Evolutionary conservation across 352 stramenopile genomes (phyloP), one percentile per base, ranked within the genome.

Genomic region (Phytopythium oedochilum): DNA sequence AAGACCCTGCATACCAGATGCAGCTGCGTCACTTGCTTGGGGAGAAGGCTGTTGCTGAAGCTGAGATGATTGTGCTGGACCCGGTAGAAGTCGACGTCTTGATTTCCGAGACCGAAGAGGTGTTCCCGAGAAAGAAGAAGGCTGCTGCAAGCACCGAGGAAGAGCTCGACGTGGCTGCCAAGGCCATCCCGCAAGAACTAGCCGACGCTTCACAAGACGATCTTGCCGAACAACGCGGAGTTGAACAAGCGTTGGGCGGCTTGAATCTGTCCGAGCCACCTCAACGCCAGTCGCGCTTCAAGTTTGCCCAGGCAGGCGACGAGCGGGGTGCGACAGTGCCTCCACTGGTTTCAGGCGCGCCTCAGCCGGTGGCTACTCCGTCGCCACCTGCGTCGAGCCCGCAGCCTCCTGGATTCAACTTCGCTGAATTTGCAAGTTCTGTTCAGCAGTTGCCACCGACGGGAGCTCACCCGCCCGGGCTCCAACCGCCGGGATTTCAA

Each of bases 81-180:
- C 55, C 68, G 14, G 47, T 73, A 12, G 61, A 82, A 25, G 50
- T 63, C 9, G 83, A 94, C 28, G 58, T 91, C 14, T 55, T 91
- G 1, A 38, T 93, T 17, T 82, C 73, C 2, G 57, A 83, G 18
- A 71, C 81, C 23, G 57, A 89, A 61, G 75, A 88, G 49, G 60
- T 89, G 28, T 54, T 90, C 20, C 68, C 71, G 10, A 60, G 55
- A 8, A 74, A 74, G 48, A 64, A 73, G 44, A 72, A 73, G 11
- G 2, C 20, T 7, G 11, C 48, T 34, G 34, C 2, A 2, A 25
- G 9, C 5, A 17, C 48, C 22, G 12, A 36, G 15, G 28, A 61
- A n/a, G 38, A 63, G 32, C 2, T 9, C 20, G 9, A 10, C 17
- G 9, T 45, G 20, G 20, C 8, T 5, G 40, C 29, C 40, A 46